These are phyloP conservation scores for Phytophthora nicotianae DNA, from an alignment of 352 stramenopile genomes.

Conservation along the genomic window DNA sequence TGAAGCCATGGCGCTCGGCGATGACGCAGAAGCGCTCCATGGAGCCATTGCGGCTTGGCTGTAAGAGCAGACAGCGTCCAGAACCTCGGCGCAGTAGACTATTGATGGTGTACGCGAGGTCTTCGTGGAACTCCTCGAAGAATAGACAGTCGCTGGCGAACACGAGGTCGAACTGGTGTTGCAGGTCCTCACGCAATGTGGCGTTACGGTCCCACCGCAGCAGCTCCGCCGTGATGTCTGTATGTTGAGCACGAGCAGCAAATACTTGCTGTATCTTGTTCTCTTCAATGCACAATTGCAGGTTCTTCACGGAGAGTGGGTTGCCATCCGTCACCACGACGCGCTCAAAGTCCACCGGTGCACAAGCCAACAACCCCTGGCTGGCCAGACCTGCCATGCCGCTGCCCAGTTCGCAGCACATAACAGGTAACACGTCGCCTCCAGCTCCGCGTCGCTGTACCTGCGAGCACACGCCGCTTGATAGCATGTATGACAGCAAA, in stretches of 20 bases:
- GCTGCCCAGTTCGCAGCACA: slow-evolving; percentile 73
- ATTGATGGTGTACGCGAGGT: slow-evolving; percentile 74
- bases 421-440: slow-evolving; percentile 22
- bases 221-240: slow-evolving; percentile 40
- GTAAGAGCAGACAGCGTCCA: slow-evolving; percentile 70
- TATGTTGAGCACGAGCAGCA: neutral
- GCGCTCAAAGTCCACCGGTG: slow-evolving; percentile 37
- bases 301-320: slow-evolving; percentile 64
- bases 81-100: slow-evolving; percentile 46
- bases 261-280: slow-evolving; percentile 47
- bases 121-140: slow-evolving; percentile 86
- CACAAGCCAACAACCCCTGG: slow-evolving; percentile 64
- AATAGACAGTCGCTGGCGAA: slow-evolving; percentile 88
- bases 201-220: slow-evolving; percentile 71
- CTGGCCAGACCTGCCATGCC: slow-evolving; percentile 81
- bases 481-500: slow-evolving; percentile 68
- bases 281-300: slow-evolving; percentile 62
- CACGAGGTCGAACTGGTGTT: slow-evolving; percentile 76
- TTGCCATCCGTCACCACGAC: slow-evolving; percentile 85
- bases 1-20: slow-evolving; percentile 46
- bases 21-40: slow-evolving; percentile 78
- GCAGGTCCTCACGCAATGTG: slow-evolving; percentile 29
- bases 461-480: slow-evolving; percentile 36
- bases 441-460: slow-evolving; percentile 20
- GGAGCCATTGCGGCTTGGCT: slow-evolving; percentile 73